Evolutionary conservation across 495 filamentous ascomycete species (phyloP).

Genomic region (Aspergillus mulundensis): DNA sequence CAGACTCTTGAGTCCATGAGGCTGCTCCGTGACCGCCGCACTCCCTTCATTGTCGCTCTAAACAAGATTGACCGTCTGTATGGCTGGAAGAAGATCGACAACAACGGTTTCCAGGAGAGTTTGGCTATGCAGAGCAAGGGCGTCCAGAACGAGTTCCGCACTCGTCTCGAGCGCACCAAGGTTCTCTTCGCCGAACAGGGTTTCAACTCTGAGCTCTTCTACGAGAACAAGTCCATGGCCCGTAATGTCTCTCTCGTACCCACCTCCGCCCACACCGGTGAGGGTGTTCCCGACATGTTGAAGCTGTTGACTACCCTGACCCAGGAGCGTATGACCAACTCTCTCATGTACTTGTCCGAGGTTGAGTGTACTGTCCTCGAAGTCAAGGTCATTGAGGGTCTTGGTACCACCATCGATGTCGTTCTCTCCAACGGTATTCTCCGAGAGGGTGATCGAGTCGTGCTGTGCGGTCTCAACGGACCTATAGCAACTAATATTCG

Average conservation of each 20-base stretch:
- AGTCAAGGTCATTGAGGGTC: conserved; percentile 97
- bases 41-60: conserved; percentile 96
- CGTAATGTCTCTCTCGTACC: conserved; percentile 90
- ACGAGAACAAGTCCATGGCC: conserved; percentile 96
- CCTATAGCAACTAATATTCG: conserved; percentile 92
- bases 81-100: conserved; percentile 94
- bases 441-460: conserved; percentile 88
- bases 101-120: conserved; percentile 96
- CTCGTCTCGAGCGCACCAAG: conserved; percentile 86
- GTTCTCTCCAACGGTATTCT: conserved; percentile 95
- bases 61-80: conserved; percentile 99
- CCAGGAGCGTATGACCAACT: conserved; percentile 96
- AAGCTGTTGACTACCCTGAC: conserved; percentile 89
- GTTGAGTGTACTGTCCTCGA: conserved; percentile 97
- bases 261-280: conserved; percentile 94
- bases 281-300: conserved; percentile 98
- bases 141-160: conserved; percentile 91
- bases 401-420: conserved; percentile 98
- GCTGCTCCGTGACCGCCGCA: conserved; percentile 86
- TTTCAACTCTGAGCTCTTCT: conserved; percentile 96
- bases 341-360: conserved; percentile 96
- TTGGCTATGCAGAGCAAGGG: conserved; percentile 86
- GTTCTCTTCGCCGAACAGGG: conserved; percentile 91
- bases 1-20: conserved; percentile 98
- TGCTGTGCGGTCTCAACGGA: conserved; percentile 92